A percentile compares a stretch with the other conserved stretches of the same genome.
Conservation (phyloP, 2,329 filamentous ascomycete species). For the Alternaria metachromatica region DNA sequence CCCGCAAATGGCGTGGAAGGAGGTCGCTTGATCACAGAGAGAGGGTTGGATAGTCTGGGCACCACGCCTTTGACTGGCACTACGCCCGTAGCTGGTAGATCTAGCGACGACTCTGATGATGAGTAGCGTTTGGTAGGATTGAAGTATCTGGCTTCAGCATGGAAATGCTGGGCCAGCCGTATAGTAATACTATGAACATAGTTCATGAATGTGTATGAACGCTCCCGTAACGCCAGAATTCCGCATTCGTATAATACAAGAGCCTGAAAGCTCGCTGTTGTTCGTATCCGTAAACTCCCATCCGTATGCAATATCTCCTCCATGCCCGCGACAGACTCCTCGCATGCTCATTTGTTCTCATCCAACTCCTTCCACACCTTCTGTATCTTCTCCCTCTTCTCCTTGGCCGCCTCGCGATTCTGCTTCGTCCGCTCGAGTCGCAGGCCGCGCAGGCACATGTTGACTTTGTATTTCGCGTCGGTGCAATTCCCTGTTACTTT, state of each 20-base stretch:
- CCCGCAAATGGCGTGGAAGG: slow-evolving; percentile 37
- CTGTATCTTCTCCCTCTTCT: slow-evolving; percentile 75
- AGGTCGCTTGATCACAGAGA: slow-evolving; percentile 36
- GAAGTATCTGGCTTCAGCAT: background rate
- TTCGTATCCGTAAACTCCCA: background rate
- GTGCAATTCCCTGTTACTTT: slow-evolving; percentile 93
- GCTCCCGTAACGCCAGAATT: background rate
- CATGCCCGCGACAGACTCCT: no score
- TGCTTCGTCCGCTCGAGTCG: slow-evolving; percentile 76
- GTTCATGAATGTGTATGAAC: background rate
- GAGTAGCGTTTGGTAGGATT: slow-evolving; percentile 28
- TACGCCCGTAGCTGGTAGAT: slow-evolving; percentile 36
- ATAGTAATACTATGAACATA: slow-evolving; percentile 8
- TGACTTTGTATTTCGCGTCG: slow-evolving; percentile 81
- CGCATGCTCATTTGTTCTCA: slow-evolving; percentile 60
- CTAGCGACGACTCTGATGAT: slow-evolving; percentile 34
- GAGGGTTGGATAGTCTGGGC: slow-evolving; percentile 47
- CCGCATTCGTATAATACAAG: background rate
- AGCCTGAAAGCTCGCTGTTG: background rate
- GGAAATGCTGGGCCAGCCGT: slow-evolving; percentile 2
- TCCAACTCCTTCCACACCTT: slow-evolving; percentile 81
- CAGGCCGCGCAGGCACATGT: slow-evolving; percentile 81
- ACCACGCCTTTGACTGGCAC: slow-evolving; percentile 45
- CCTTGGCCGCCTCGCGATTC: slow-evolving; percentile 74
- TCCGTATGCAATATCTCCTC: background rate